phyloP scores from a whole-genome alignment of 257 asterid species.

The Thymus quinquecostatus region DNA sequence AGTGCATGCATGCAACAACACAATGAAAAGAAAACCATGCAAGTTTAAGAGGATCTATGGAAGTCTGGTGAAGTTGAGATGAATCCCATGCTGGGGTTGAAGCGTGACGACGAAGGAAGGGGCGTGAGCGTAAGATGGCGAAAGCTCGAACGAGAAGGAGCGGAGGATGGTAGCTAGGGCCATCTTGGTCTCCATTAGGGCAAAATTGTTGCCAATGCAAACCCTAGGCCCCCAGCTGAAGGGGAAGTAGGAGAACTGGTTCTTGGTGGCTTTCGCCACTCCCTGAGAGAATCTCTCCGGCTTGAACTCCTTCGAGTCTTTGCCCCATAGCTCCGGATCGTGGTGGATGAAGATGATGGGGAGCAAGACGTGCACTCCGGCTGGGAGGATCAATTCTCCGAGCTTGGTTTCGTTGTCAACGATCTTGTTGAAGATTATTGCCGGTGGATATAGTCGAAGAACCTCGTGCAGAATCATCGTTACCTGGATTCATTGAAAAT shows the following conservation, averaged over 20 bases:
- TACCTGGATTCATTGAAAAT: no score
- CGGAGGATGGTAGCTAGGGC: slow-evolving; percentile 44
- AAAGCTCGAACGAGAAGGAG: slow-evolving; percentile 45
- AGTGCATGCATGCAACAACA: no score
- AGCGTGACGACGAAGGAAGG: slow-evolving; percentile 49
- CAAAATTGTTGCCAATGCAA: slow-evolving; percentile 54
- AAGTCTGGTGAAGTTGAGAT: slow-evolving; percentile 30
- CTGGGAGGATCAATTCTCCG: slow-evolving; percentile 47
- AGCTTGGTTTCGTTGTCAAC: slow-evolving; percentile 43
- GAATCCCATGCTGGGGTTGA: slow-evolving; percentile 52
- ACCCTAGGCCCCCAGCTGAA: slow-evolving; percentile 57
- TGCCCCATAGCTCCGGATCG: slow-evolving; percentile 51
- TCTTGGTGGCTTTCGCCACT: slow-evolving; percentile 49
- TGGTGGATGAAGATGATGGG: slow-evolving; percentile 48
- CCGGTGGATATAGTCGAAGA: slow-evolving; percentile 57
- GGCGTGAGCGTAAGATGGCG: slow-evolving; percentile 54
- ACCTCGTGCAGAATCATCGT: slow-evolving; percentile 59
- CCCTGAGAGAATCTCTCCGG: slow-evolving; percentile 59
- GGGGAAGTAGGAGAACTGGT: slow-evolving; percentile 43
- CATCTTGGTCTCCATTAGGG: slow-evolving; percentile 52
- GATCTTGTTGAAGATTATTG: slow-evolving; percentile 35
- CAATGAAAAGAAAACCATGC: no score
- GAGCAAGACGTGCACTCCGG: slow-evolving; percentile 42
- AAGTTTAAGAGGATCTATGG: background rate
- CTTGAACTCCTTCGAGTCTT: slow-evolving; percentile 52